Percentiles rank a stretch among this genome's conserved stretches.
Conservation (phyloP, 495 filamentous ascomycete species). For the Hypoxylon crocopeplum region DNA sequence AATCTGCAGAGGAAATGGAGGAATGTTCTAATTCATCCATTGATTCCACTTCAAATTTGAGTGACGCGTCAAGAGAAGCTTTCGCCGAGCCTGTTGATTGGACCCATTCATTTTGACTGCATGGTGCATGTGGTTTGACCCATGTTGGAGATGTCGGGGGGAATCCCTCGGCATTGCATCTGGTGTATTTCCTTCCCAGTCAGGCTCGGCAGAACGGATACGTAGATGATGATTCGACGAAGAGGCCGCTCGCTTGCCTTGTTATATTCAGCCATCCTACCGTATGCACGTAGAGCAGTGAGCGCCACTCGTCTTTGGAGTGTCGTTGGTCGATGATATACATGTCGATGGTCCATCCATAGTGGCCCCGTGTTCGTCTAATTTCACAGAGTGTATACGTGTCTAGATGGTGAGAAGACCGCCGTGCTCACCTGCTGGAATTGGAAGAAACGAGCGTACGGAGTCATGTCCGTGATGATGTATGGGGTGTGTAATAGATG, state of each 20-base stretch:
- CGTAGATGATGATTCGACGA: constrained; percentile 31
- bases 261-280: constrained; percentile 25
- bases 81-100: constrained; percentile 22
- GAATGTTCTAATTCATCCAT: constrained; percentile 22
- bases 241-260: constrained; percentile 14
- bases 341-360: constrained; percentile 29
- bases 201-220: constrained; percentile 33
- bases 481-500: not conserved
- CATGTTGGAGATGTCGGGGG: constrained; percentile 18
- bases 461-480: constrained; percentile 19
- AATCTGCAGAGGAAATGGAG: constrained; percentile 15
- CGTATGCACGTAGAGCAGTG: constrained; percentile 18
- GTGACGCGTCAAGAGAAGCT: constrained; percentile 38
- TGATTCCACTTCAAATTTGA: constrained; percentile 4
- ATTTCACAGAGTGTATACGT: constrained; percentile 21
- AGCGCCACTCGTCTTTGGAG: constrained; percentile 25
- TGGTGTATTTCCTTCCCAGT: constrained; percentile 32
- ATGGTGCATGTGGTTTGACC: constrained; percentile 29
- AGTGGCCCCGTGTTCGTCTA: constrained; percentile 20
- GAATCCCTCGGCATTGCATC: constrained; percentile 33
- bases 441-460: constrained; percentile 27
- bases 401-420: constrained; percentile 15
- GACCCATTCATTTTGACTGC: constrained; percentile 28
- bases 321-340: not conserved
- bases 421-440: constrained; percentile 31